phyloP scores from a whole-genome alignment of 176 grass and related monocot genomes.

The Triticum monococcum region DNA sequence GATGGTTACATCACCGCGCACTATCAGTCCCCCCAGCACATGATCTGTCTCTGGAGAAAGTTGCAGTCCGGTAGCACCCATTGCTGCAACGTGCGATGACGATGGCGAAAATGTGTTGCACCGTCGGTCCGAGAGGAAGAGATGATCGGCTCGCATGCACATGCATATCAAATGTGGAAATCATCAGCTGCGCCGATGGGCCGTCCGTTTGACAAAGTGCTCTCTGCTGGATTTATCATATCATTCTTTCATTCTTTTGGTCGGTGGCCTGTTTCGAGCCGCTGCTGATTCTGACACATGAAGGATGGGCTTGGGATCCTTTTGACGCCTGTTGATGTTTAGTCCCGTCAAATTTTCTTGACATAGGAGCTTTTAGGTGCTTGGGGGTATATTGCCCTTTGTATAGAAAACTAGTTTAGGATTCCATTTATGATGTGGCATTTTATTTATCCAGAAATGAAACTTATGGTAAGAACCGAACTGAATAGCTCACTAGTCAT shows the following conservation, averaged over 20 bases:
- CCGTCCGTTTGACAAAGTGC: neutral
- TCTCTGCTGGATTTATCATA: neutral
- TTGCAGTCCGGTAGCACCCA: constrained; percentile 40
- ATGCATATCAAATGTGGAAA: neutral
- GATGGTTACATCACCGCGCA: constrained; percentile 66
- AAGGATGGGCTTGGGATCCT: too few species aligned
- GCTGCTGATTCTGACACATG: too few species aligned
- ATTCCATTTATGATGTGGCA: neutral
- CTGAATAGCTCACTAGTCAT: neutral
- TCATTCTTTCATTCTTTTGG: constrained; percentile 44
- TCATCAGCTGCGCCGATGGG: neutral
- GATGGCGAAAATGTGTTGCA: neutral
- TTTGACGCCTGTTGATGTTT: too few species aligned
- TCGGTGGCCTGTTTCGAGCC: constrained; percentile 18
- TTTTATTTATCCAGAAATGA: neutral
- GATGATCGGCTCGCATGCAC: neutral
- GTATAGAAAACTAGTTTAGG: constrained; percentile 11
- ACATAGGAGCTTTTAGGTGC: constrained; percentile 36
- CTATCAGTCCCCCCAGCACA: constrained; percentile 74
- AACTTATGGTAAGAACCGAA: neutral
- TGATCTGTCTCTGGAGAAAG: constrained; percentile 69
- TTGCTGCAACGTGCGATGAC: constrained; percentile 54
- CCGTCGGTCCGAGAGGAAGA: neutral
- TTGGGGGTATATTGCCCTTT: neutral
- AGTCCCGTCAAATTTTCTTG: too few species aligned